A percentile compares a stretch with the other conserved stretches of the same genome.
Conservation (phyloP, 73 alveolate species). For the Durusdinium trenchii region DNA sequence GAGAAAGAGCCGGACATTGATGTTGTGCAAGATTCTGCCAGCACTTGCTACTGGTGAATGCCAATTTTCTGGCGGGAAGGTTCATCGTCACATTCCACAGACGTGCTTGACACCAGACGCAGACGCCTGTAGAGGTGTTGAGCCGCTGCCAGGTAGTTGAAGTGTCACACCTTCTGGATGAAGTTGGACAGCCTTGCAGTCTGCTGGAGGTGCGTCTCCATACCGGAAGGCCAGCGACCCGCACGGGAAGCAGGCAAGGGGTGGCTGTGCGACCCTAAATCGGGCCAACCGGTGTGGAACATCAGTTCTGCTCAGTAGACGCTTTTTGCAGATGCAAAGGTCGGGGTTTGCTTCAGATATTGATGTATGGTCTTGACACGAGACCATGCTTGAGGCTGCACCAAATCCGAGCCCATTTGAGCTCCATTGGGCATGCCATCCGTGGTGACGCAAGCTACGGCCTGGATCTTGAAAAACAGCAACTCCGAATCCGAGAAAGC, state of each 20-base stretch:
- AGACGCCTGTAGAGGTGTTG: too few species aligned
- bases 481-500: background rate
- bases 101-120: too few species aligned
- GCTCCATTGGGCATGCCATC: background rate
- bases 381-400: background rate
- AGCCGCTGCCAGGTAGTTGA: constrained; percentile 35
- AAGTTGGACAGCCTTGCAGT: background rate
- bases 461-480: background rate
- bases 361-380: too few species aligned
- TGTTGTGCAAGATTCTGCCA: too few species aligned
- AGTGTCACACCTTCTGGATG: constrained; percentile 12
- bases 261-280: background rate
- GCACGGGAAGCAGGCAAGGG: background rate
- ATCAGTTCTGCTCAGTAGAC: too few species aligned
- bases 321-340: too few species aligned
- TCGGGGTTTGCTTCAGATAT: background rate
- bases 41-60: too few species aligned
- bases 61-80: too few species aligned
- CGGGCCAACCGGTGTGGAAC: too few species aligned
- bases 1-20: too few species aligned
- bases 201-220: background rate
- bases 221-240: constrained; percentile 10
- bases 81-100: too few species aligned
- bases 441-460: constrained; percentile 14
- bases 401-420: constrained; percentile 50